Conservation (phyloP, 2,329 filamentous ascomycete genomes). For the Plenodomus biglobosus region DNA sequence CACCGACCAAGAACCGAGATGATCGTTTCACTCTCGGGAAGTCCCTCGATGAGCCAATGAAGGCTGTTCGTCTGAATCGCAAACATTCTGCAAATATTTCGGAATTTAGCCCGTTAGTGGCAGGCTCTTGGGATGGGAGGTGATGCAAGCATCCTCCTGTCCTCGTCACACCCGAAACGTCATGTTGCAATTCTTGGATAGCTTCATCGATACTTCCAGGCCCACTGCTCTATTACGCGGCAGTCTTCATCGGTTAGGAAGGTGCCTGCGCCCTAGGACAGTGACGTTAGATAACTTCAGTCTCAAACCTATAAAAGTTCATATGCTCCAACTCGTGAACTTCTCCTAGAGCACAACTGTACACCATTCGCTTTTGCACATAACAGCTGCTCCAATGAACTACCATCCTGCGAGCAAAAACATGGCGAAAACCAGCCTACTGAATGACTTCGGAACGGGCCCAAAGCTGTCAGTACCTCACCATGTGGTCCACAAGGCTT, state of each 20-base stretch:
- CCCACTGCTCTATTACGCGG: neutral
- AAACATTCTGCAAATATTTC: neutral
- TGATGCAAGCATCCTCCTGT: neutral
- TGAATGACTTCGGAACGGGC: conserved; percentile 31
- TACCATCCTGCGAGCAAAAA: neutral
- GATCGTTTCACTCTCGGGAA: neutral
- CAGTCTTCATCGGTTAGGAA: neutral
- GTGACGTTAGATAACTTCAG: too few relatives aligned
- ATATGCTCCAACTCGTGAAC: neutral
- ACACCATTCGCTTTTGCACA: neutral
- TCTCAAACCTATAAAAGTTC: neutral
- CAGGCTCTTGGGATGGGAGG: neutral
- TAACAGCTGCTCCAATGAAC: neutral
- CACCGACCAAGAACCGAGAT: neutral
- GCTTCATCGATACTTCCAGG: neutral
- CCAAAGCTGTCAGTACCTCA: conserved; percentile 17
- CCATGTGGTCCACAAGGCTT: conserved; percentile 28
- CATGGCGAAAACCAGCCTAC: neutral
- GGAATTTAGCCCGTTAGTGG: neutral
- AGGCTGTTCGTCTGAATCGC: neutral
- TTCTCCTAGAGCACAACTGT: neutral
- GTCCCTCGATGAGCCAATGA: neutral
- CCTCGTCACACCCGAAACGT: neutral
- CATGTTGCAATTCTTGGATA: neutral
- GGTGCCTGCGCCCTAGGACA: too few relatives aligned